Percentiles rank a stretch among this genome's conserved stretches.
phyloP scores from a whole-genome alignment of 192 early-diverging fungal genomes.

The Jimgerdemannia flammicorona region DNA sequence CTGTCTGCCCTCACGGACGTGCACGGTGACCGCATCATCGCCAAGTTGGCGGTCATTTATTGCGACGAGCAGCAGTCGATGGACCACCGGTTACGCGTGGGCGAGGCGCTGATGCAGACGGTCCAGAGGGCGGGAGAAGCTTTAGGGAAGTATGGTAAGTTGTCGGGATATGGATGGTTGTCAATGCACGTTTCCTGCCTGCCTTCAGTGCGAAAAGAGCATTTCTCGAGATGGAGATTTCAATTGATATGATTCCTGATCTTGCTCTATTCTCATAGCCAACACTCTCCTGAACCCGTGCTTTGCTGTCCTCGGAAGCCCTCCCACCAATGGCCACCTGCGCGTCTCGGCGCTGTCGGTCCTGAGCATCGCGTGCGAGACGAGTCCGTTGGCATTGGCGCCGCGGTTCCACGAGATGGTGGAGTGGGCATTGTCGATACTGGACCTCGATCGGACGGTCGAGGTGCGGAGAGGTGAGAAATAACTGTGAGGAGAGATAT shows the following conservation, averaged over 20 bases:
- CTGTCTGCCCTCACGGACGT: constrained; percentile 79
- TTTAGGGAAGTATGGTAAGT: constrained; percentile 66
- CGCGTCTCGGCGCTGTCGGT: constrained; percentile 66
- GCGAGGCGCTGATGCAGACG: constrained; percentile 86
- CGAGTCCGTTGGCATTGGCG: constrained; percentile 63
- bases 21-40: constrained; percentile 67
- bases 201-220: no score
- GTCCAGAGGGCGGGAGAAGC: constrained; percentile 77
- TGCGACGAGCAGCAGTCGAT: constrained; percentile 29
- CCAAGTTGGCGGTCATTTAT: constrained; percentile 69
- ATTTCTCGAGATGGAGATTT: no score
- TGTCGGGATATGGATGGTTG: no score
- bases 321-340: constrained; percentile 21
- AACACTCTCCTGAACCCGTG: constrained; percentile 28
- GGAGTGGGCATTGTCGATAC: constrained; percentile 62
- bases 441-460: constrained; percentile 57
- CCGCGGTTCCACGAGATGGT: constrained; percentile 63
- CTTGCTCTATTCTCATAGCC: constrained; percentile 14
- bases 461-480: constrained; percentile 60
- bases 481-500: not conserved
- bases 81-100: constrained; percentile 76
- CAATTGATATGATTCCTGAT: not conserved
- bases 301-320: constrained; percentile 21
- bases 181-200: no score
- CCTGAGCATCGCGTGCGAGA: constrained; percentile 64